phyloP scores from a whole-genome alignment of 495 filamentous ascomycete genomes.

The Lepraria neglecta region DNA sequence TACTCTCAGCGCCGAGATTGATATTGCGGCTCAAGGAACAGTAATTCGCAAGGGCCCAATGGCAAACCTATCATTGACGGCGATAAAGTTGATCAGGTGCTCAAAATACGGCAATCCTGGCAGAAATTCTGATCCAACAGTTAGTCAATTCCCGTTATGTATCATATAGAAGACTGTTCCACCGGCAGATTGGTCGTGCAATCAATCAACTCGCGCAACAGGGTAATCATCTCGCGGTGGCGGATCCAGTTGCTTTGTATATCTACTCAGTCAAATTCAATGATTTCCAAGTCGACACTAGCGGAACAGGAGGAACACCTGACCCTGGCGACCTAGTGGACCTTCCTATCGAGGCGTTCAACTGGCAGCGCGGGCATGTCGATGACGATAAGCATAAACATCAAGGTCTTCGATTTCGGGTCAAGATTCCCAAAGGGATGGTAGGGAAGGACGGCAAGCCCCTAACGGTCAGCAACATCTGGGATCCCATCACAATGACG shows the following conservation, averaged over 20 bases:
- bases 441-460: background rate
- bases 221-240: background rate
- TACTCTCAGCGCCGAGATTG: slow-evolving; percentile 23
- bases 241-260: background rate
- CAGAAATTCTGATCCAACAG: slow-evolving; percentile 23
- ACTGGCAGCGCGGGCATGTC: background rate
- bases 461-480: background rate
- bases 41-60: slow-evolving; percentile 14
- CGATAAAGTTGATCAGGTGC: slow-evolving; percentile 22
- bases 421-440: background rate
- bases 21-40: slow-evolving; percentile 26
- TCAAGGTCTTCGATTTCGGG: background rate
- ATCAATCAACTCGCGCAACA: background rate
- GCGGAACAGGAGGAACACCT: background rate
- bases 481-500: slow-evolving; percentile 11
- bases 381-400: background rate
- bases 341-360: background rate
- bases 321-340: background rate
- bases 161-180: background rate
- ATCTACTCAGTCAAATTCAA: background rate
- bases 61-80: slow-evolving; percentile 13
- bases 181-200: background rate
- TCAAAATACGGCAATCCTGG: slow-evolving; percentile 22
- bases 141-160: slow-evolving; percentile 17
- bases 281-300: background rate